Evolutionary conservation across 2,329 filamentous ascomycete species (phyloP), one percentile per base, ranked within the genome.

Genomic region (Canariomyces notabilis): DNA sequence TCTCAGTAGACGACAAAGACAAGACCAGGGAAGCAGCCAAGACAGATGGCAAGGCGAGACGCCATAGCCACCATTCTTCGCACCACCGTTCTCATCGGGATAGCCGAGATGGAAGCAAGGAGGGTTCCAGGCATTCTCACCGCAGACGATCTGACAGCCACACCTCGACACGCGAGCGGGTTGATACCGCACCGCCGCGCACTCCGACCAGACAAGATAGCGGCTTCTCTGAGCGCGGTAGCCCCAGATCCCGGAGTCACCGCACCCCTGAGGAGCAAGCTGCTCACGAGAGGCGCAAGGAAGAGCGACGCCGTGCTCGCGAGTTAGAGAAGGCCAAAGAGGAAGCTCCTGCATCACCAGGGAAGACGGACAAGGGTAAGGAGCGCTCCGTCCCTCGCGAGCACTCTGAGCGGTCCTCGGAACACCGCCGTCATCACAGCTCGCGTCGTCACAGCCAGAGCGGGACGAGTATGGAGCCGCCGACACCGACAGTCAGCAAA

Each of bases 201-300:
- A 53, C 66, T n/a, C 67, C 72, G 4, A 68, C 62, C 43, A 66
- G 69, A 44, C 67, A 68, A 44, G 73, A 75, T 48, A 75, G 71
- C 48, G 72, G 72, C 1, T 67, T 69, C 50, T 68, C 71, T 3
- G 62, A 65, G 15, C 70, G 71, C n/a, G 63, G 65, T 36, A 64
- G 61, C 19, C 59, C 63, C 2, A 61, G 59, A 8, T 60, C 60
- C 32, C 57, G 59, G 14, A 62, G 54, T 37, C 65, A 67, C 34
- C 69, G 72, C 46, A 74, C 70, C 2, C 62, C 67, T 2, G 73
- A 76, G 51, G 73, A 77, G 54, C 73, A 75, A 49, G 71, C 67
- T 14, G 71, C 68, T 2, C 71, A 76, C 44, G 75, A 79, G 2
- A 70, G 59, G 51, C 69, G 70, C 48, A 76, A 71, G 59, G 69